Evolutionary conservation across 2,329 filamentous ascomycete species (phyloP).

Genomic region (Exophiala sideris): DNA sequence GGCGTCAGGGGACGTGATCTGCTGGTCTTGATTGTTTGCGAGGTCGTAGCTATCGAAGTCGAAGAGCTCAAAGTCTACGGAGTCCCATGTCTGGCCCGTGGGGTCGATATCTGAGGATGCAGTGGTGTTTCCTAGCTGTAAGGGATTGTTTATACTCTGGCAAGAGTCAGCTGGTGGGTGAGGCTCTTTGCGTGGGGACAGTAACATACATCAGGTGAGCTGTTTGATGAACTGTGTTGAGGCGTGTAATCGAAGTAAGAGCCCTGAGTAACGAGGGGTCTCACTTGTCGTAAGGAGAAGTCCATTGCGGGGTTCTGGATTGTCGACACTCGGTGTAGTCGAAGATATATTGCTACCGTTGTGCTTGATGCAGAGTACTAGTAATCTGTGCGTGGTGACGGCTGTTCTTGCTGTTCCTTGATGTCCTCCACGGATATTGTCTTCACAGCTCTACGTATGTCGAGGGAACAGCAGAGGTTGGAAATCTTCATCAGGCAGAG

Average conservation of each 20-base stretch:
- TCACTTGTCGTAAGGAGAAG: neutral
- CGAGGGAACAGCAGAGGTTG: neutral
- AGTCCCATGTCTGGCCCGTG: neutral
- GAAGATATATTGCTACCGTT: no score
- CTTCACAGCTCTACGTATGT: no score
- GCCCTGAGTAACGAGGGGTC: neutral
- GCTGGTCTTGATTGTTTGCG: neutral
- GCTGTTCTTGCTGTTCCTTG: no score
- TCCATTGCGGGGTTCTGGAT: neutral
- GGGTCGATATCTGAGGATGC: neutral
- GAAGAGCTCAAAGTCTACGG: neutral
- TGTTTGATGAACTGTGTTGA: constrained; percentile 1
- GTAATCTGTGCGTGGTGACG: neutral
- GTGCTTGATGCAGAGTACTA: neutral
- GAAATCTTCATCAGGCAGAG: neutral
- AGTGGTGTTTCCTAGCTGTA: neutral
- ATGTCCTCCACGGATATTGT: no score
- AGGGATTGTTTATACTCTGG: neutral
- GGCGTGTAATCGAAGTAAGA: neutral
- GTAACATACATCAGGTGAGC: constrained; percentile 6
- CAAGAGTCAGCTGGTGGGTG: neutral
- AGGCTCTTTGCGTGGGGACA: neutral
- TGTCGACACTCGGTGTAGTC: neutral
- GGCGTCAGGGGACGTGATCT: neutral
- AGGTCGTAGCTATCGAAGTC: neutral